Evolutionary conservation across 2,329 filamentous ascomycete species (phyloP).

Genomic region (Immersiporthe knoxdaviesiana): DNA sequence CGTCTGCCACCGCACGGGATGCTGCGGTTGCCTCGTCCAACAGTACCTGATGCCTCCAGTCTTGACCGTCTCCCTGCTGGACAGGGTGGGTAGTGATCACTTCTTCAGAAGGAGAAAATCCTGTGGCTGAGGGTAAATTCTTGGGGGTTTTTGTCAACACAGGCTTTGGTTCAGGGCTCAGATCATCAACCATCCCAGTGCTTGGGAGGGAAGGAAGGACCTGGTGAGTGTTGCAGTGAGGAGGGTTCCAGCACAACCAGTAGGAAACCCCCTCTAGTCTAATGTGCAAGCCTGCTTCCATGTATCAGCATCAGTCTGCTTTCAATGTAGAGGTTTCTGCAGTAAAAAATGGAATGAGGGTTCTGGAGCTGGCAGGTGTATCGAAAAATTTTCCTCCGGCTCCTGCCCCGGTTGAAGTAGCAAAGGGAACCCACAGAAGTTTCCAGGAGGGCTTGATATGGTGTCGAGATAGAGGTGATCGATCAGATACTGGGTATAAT

Average conservation of each 20-base stretch:
- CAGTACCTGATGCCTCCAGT: neutral
- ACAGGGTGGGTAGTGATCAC: neutral
- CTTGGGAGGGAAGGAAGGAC: neutral
- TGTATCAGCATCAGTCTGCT: neutral
- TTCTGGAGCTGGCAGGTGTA: neutral
- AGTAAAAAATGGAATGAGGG: neutral
- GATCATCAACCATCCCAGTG: neutral
- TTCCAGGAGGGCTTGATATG: neutral
- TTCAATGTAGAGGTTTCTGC: neutral
- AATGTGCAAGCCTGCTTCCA: neutral
- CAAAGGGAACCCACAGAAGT: neutral
- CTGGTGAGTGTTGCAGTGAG: neutral
- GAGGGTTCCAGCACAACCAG: too few species aligned
- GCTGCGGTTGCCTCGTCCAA: neutral
- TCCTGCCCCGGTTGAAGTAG: too few species aligned
- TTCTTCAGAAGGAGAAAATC: neutral
- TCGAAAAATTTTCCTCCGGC: too few species aligned
- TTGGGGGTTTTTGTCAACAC: neutral
- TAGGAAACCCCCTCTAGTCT: too few species aligned
- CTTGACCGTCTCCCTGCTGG: neutral
- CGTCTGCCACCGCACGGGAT: neutral
- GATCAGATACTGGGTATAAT: neutral
- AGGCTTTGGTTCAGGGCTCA: neutral
- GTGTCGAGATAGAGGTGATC: neutral
- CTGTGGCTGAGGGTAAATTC: neutral